Evolutionary conservation across 1,284 basidiomycete genomes (phyloP).

Genomic region (Ganoderma sinense): DNA sequence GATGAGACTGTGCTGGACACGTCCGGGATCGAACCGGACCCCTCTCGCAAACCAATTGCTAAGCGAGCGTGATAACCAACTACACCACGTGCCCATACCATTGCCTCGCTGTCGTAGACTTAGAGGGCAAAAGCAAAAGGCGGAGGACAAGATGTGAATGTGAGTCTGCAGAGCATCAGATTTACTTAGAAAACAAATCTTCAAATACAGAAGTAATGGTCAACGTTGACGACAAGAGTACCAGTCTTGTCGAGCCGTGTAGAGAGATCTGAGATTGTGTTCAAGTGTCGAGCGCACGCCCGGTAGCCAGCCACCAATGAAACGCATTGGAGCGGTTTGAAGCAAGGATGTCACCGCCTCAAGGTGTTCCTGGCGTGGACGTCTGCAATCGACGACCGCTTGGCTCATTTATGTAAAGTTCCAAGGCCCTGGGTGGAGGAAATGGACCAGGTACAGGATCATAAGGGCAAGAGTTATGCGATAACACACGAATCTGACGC

Average conservation of each 20-base stretch:
- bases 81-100: slow-evolving; percentile 28
- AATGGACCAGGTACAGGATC: slow-evolving; percentile 9
- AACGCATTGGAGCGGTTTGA: neutral
- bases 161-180: neutral
- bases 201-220: too few species aligned
- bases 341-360: neutral
- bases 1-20: slow-evolving; percentile 29
- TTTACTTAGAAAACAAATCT: neutral
- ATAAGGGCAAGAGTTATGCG: slow-evolving; percentile 2
- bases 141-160: neutral
- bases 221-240: too few species aligned
- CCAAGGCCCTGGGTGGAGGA: neutral
- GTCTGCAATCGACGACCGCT: neutral
- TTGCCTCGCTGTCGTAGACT: neutral
- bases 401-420: slow-evolving; percentile 2
- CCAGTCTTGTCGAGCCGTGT: neutral
- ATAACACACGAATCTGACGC: slow-evolving; percentile 5
- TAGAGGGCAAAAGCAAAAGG: neutral
- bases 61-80: slow-evolving; percentile 35
- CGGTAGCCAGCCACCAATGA: neutral
- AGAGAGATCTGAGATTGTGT: neutral
- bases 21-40: slow-evolving; percentile 32
- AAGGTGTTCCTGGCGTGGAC: neutral
- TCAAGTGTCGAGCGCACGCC: neutral
- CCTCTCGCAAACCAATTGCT: slow-evolving; percentile 29